A percentile compares a stretch with the other conserved stretches of the same genome.
Conservation (phyloP, 2,329 filamentous ascomycete species). For the Zymoseptoria crescenta region DNA sequence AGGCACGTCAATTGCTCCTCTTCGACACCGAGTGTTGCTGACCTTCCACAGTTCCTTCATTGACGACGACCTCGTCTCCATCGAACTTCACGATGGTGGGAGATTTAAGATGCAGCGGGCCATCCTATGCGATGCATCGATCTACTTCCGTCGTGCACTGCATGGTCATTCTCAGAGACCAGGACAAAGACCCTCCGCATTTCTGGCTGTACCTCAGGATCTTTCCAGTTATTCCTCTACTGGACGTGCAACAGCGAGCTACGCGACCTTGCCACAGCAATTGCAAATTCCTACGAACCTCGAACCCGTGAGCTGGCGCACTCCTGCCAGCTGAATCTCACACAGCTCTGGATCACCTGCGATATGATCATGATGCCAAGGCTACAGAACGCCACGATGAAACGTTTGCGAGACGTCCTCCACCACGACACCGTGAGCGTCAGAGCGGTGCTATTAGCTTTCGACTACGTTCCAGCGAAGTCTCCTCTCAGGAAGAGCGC, state of each 20-base stretch:
- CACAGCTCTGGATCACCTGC: slow-evolving; percentile 1
- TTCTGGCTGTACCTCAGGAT: neutral
- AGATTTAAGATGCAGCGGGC: slow-evolving; percentile 2
- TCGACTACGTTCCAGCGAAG: too few relatives aligned
- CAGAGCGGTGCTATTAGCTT: too few relatives aligned
- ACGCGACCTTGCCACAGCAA: neutral
- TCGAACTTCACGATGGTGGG: neutral
- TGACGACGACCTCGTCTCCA: neutral
- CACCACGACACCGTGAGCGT: too few relatives aligned
- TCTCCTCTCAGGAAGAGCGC: too few relatives aligned
- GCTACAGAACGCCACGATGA: slow-evolving; percentile 1
- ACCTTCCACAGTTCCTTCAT: neutral
- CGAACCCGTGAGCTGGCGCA: neutral
- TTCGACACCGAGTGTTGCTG: too few relatives aligned
- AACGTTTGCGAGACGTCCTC: too few relatives aligned
- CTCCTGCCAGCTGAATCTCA: neutral
- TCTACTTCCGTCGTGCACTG: slow-evolving; percentile 4
- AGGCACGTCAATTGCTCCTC: neutral
- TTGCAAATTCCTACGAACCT: too few relatives aligned
- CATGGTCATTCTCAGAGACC: slow-evolving; percentile 3
- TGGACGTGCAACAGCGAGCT: slow-evolving; percentile 1
- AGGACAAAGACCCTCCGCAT: neutral
- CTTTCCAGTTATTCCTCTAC: slow-evolving; percentile 1
- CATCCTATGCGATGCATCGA: neutral
- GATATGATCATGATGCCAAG: slow-evolving; percentile 3